Conservation (phyloP, 768 basidiomycete genomes). For the Termitomyces sp. region DNA sequence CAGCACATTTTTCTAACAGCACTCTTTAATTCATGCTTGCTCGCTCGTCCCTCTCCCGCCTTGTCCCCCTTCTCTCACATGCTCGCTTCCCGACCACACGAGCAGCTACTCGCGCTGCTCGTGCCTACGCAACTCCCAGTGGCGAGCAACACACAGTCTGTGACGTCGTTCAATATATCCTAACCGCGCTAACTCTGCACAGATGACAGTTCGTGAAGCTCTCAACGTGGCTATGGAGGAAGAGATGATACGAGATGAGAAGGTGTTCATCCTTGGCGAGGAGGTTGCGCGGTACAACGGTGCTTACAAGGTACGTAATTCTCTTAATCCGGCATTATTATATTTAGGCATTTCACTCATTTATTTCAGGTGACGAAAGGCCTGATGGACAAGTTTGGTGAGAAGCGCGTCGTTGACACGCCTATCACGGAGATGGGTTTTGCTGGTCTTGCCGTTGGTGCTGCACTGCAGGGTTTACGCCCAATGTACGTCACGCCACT, state of each 20-base stretch:
- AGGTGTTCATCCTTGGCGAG: conserved; percentile 93
- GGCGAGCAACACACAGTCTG: conserved; percentile 39
- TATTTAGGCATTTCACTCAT: background rate
- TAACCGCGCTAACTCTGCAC: background rate
- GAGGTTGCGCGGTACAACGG: conserved; percentile 99
- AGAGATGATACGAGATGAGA: conserved; percentile 96
- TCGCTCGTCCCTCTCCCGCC: conserved; percentile 58
- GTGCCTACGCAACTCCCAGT: conserved; percentile 59
- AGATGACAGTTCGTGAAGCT: conserved; percentile 99
- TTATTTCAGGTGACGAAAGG: conserved; percentile 87
- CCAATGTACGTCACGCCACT: conserved; percentile 59
- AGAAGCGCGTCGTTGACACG: conserved; percentile 96
- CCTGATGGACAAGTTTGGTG: conserved; percentile 97
- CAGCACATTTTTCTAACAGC: conserved; percentile 20
- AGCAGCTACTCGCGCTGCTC: conserved; percentile 35
- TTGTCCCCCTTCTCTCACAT: conserved; percentile 53
- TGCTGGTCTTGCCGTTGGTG: conserved; percentile 92
- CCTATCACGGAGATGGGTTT: conserved; percentile 99
- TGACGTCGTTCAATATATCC: conserved; percentile 16
- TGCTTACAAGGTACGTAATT: conserved; percentile 78
- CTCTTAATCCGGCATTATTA: background rate
- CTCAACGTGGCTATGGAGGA: conserved; percentile 98
- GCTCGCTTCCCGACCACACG: conserved; percentile 40
- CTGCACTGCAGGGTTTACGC: conserved; percentile 89
- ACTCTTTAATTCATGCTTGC: conserved; percentile 46